phyloP scores from a whole-genome alignment of 202 grass and related monocot species.

The Cymbopogon flexuosus region DNA sequence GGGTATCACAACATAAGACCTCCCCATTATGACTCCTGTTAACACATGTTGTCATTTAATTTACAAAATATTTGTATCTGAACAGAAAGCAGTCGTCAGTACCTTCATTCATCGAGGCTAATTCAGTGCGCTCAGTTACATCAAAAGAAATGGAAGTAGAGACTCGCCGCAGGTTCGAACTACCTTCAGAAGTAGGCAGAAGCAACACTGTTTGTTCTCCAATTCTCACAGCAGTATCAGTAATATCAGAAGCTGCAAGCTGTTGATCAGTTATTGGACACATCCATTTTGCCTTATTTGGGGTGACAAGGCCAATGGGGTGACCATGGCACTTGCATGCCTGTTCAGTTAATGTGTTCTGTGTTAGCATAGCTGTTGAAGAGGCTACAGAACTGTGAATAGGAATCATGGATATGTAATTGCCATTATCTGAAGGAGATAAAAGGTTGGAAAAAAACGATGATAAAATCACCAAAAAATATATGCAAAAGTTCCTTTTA shows the following conservation, averaged over 20 bases:
- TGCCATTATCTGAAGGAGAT: slow-evolving; percentile 2
- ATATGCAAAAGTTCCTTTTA: background rate
- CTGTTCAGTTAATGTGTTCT: slow-evolving; percentile 47
- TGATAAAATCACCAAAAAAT: background rate
- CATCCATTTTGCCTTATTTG: slow-evolving; percentile 32
- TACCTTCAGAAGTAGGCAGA: slow-evolving; percentile 54
- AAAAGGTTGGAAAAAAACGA: background rate
- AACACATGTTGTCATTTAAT: slow-evolving; percentile 24
- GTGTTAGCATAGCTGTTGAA: slow-evolving; percentile 27
- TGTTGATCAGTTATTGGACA: slow-evolving; percentile 56
- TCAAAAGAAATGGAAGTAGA: slow-evolving; percentile 55
- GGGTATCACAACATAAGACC: slow-evolving; percentile 63
- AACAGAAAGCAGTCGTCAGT: background rate
- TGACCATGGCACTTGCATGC: slow-evolving; percentile 79
- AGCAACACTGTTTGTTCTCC: slow-evolving; percentile 66
- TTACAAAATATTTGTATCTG: background rate
- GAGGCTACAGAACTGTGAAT: slow-evolving; percentile 1
- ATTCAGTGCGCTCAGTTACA: slow-evolving; percentile 65
- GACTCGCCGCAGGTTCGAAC: slow-evolving; percentile 32
- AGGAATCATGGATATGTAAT: background rate
- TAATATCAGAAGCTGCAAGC: slow-evolving; percentile 66
- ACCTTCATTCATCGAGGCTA: slow-evolving; percentile 87
- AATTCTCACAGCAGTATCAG: slow-evolving; percentile 73
- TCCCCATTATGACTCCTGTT: slow-evolving; percentile 64
- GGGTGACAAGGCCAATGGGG: slow-evolving; percentile 37